phyloP scores from a whole-genome alignment of 257 asterid species.

The Primulina huaijiensis region DNA sequence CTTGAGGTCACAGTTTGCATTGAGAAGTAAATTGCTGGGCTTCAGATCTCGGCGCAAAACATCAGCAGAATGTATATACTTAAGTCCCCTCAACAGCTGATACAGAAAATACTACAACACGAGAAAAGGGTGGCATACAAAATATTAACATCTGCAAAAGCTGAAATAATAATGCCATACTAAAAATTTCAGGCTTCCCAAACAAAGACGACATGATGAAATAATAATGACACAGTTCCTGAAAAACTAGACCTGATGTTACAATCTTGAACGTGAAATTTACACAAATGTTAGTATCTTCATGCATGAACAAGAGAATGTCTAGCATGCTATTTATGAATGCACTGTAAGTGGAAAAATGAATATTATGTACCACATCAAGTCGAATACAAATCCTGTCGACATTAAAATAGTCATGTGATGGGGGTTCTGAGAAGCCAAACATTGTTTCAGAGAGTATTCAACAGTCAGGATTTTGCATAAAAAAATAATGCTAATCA shows the following conservation, averaged over 20 bases:
- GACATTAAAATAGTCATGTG: not conserved
- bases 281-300: not conserved
- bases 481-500: too few relatives aligned
- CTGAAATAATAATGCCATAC: constrained; percentile 3
- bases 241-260: not conserved
- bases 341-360: not conserved
- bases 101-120: constrained; percentile 41
- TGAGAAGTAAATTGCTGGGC: constrained; percentile 40
- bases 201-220: constrained; percentile 1
- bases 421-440: not conserved
- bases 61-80: constrained; percentile 43
- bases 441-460: not conserved
- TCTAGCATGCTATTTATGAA: not conserved
- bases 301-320: constrained; percentile 5
- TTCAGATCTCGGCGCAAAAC: constrained; percentile 45
- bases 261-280: not conserved
- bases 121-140: constrained; percentile 13
- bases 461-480: too few relatives aligned
- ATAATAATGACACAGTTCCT: not conserved
- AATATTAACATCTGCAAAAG: constrained; percentile 10
- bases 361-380: not conserved
- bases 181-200: constrained; percentile 16
- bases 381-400: not conserved
- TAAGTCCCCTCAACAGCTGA: constrained; percentile 44
- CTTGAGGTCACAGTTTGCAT: constrained; percentile 61